phyloP scores from a whole-genome alignment of 2,329 filamentous ascomycete genomes.

The Diaporthe sp. region DNA sequence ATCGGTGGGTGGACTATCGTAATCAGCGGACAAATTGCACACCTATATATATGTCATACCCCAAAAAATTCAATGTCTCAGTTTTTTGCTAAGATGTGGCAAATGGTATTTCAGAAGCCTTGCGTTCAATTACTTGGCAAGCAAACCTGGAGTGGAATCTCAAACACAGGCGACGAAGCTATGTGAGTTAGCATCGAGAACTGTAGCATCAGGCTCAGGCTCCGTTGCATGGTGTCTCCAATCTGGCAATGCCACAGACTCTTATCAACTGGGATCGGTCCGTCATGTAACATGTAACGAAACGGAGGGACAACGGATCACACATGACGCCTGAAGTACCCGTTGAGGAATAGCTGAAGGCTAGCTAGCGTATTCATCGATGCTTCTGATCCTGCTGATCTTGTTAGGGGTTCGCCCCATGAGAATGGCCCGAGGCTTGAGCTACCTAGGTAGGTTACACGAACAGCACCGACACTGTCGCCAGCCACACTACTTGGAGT shows the following conservation, averaged over 20 bases:
- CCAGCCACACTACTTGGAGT: neutral
- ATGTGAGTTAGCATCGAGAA: neutral
- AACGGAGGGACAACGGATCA: neutral
- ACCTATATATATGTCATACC: neutral
- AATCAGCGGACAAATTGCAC: neutral
- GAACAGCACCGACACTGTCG: neutral
- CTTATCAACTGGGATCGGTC: neutral
- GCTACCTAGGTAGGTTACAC: neutral
- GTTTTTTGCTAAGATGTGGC: neutral
- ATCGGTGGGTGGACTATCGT: neutral
- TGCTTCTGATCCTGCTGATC: constrained; percentile 17
- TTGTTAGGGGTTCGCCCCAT: neutral
- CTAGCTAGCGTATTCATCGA: neutral
- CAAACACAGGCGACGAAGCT: neutral
- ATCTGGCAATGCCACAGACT: neutral
- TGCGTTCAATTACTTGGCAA: neutral
- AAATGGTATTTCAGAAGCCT: neutral
- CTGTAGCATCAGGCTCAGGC: neutral
- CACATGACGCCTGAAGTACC: neutral
- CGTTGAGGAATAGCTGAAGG: neutral
- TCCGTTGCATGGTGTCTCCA: neutral
- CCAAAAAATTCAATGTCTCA: neutral
- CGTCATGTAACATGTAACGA: neutral
- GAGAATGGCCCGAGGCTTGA: neutral
- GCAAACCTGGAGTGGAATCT: neutral